Evolutionary conservation across 257 asterid genomes (phyloP).

Genomic region (Solanum habrochaites): DNA sequence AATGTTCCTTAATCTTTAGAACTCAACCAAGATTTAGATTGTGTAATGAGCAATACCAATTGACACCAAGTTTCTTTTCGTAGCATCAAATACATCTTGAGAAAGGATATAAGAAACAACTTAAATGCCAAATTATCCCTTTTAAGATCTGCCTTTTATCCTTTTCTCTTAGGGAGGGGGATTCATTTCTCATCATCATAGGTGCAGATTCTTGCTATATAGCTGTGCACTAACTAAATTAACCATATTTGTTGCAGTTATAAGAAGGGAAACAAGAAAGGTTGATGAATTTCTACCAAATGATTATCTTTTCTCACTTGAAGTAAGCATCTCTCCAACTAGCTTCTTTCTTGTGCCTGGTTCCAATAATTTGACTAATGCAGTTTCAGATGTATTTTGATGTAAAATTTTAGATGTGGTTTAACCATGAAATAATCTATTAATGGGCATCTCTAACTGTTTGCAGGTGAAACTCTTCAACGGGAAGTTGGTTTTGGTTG

Average conservation of each 20-base stretch:
- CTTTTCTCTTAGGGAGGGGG: neutral
- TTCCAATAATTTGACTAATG: neutral
- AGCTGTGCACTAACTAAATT: neutral
- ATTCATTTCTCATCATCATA: neutral
- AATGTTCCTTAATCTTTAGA: neutral
- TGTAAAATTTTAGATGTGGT: neutral
- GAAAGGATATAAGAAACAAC: neutral
- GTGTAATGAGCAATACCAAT: neutral
- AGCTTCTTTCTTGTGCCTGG: neutral
- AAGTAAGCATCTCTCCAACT: conserved; percentile 27
- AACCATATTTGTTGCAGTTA: conserved; percentile 31
- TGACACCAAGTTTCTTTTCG: neutral
- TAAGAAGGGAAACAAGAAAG: conserved; percentile 45
- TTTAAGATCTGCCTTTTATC: neutral
- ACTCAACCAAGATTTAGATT: neutral
- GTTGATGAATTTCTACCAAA: conserved; percentile 28
- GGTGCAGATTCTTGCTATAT: neutral
- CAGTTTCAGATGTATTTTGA: neutral
- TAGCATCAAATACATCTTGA: neutral
- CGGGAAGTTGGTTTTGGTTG: conserved; percentile 60
- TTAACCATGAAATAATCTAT: neutral
- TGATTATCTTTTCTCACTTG: conserved; percentile 72
- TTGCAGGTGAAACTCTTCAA: conserved; percentile 80
- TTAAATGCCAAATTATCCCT: neutral
- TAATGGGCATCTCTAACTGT: conserved; percentile 3